Base-by-base conservation (phyloP, 768 basidiomycete genomes). In the Tulasnella sp. region DNA sequence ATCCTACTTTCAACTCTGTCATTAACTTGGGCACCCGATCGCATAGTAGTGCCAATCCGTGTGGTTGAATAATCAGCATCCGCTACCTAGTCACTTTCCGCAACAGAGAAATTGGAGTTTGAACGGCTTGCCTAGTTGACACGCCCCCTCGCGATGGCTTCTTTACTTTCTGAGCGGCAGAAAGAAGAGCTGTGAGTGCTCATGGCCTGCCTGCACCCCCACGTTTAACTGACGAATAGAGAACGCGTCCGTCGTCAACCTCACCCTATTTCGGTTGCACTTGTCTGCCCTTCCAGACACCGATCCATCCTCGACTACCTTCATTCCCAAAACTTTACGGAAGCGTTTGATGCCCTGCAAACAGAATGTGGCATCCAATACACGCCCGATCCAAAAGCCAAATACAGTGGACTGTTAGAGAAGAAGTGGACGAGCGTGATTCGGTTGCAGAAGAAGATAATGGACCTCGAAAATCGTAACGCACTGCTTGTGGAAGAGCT, bases 351-450 rank as follows among this genome's bases (percentile, higher is more conserved):
- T 6, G 62, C 62, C 7, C 54, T 69, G 35, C 63, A 64, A 46
- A 35, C 19, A 1, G 68, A 69, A 49, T 51, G 27, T 19, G 75
- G 31, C 74, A 75, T 56, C 66, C 79, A 82, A 59, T 86, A 84
- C 67, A 74, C 76, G 3, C 86, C 86, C 14, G 91, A 94, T 73
- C 81, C 88, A 21, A 90, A 86, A 67, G 81, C 88, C 49, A 85
- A 87, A 68, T 84, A 82, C 65, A 81, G 82, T 1, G 92, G 91
- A 1, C 71, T 97, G 57, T 71, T 97, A 59, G 93, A 90, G 74
- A 94, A 94, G 82, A 97, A 97, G 70, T 97, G 93, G 93, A 94
- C 89, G 48, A 88, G 85, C 66, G 90, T 96, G 32, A 93, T 97
- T 58, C 78, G 93, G 62, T 70, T 97, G 67, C 93, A 97, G 74